Percentiles rank a stretch among this genome's conserved stretches.
Conservation (phyloP, 129 eudicot genomes). For the Tagetes patula region DNA sequence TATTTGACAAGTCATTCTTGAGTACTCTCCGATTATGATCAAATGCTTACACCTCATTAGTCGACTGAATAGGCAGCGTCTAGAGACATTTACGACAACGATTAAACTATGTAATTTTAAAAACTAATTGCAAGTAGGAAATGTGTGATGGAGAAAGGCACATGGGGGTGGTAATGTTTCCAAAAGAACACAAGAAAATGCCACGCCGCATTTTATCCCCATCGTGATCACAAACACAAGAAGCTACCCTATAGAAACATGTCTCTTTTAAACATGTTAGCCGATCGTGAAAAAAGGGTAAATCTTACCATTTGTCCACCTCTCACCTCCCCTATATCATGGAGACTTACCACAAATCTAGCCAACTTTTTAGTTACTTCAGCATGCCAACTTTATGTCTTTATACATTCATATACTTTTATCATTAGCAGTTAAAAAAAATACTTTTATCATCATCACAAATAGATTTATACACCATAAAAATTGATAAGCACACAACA, state of each 20-base stretch:
- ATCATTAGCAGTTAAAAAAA: too few relatives aligned
- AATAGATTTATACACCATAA: too few relatives aligned
- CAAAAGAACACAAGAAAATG: conserved; percentile 36
- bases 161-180: conserved; percentile 36
- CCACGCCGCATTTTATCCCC: conserved; percentile 44
- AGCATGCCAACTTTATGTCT: neutral
- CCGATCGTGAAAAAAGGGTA: conserved; percentile 17
- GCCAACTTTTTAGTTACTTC: conserved; percentile 5
- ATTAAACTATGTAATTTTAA: too few relatives aligned
- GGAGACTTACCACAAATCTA: conserved; percentile 13
- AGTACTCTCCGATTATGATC: too few relatives aligned
- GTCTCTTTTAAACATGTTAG: neutral
- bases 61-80: too few relatives aligned
- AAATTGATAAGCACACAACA: too few relatives aligned
- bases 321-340: conserved; percentile 23
- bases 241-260: conserved; percentile 13
- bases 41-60: too few relatives aligned
- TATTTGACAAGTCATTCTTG: too few relatives aligned
- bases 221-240: conserved; percentile 33
- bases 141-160: conserved; percentile 24
- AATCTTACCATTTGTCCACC: conserved; percentile 18
- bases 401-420: too few relatives aligned
- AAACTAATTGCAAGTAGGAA: neutral
- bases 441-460: too few relatives aligned
- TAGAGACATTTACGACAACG: too few relatives aligned